phyloP scores from a whole-genome alignment of 2,329 filamentous ascomycete genomes.

The Apiospora pterosperma region DNA sequence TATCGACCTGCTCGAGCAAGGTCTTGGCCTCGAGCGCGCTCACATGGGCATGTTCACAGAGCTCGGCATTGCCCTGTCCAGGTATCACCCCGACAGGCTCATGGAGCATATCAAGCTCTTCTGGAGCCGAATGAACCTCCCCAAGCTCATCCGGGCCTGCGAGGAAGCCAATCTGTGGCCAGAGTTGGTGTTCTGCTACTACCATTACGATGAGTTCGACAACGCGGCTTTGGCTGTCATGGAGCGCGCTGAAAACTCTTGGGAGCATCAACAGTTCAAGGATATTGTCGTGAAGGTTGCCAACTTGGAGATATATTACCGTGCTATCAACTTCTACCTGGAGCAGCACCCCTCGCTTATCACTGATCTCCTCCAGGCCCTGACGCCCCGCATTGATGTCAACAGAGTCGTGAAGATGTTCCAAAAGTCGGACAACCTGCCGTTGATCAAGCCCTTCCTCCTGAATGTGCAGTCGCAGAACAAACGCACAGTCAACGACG shows the following conservation, averaged over 20 bases:
- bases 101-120: constrained; percentile 99
- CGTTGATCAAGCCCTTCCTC: constrained; percentile 97
- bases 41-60: constrained; percentile 98
- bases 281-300: constrained; percentile 97
- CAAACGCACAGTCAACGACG: constrained; percentile 96
- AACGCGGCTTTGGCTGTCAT: constrained; percentile 97
- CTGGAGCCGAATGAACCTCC: constrained; percentile 97
- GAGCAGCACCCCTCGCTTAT: constrained; percentile 94
- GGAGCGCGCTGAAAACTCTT: constrained; percentile 94
- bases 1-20: constrained; percentile 89
- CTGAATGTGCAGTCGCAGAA: constrained; percentile 95
- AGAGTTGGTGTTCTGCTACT: constrained; percentile 95
- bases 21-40: constrained; percentile 84
- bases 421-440: constrained; percentile 96
- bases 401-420: constrained; percentile 99
- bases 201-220: constrained; percentile 97
- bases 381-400: constrained; percentile 93
- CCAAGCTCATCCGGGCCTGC: constrained; percentile 90
- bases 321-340: constrained; percentile 92
- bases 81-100: constrained; percentile 90
- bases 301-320: constrained; percentile 99
- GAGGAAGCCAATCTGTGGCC: constrained; percentile 97
- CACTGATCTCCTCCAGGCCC: constrained; percentile 88
- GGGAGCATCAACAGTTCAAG: constrained; percentile 99
- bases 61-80: constrained; percentile 85